These are phyloP conservation scores for Chiua virens DNA, from an alignment of 768 basidiomycete species.

Conservation along the genomic window DNA sequence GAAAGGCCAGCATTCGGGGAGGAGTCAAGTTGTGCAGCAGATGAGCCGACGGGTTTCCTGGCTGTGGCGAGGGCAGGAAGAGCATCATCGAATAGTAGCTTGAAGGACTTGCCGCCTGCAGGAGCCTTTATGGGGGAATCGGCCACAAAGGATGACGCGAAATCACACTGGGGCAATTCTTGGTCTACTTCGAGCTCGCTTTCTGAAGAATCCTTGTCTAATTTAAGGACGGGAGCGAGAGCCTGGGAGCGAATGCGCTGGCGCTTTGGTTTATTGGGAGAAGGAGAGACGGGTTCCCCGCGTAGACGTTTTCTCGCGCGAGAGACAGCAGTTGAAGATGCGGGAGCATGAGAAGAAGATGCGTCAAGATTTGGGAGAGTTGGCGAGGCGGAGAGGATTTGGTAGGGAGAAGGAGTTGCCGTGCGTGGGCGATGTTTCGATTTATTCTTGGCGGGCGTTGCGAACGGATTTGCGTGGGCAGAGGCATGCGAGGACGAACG, in stretches of 20 bases:
- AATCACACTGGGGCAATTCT: slow-evolving; percentile 25
- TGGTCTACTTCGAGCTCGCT: slow-evolving; percentile 40
- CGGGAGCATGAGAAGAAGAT: slow-evolving; percentile 18
- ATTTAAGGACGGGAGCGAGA: slow-evolving; percentile 37
- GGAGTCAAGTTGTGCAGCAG: neutral
- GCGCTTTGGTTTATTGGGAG: slow-evolving; percentile 76
- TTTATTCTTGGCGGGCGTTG: slow-evolving; percentile 42
- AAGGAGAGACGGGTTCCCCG: slow-evolving; percentile 81
- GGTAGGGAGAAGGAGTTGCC: slow-evolving; percentile 39
- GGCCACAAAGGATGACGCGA: slow-evolving; percentile 54
- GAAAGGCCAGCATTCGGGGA: neutral
- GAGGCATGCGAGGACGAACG: slow-evolving; percentile 10
- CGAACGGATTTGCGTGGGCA: slow-evolving; percentile 41
- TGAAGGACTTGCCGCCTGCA: slow-evolving; percentile 59
- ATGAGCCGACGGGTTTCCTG: slow-evolving; percentile 14
- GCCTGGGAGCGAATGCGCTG: slow-evolving; percentile 51
- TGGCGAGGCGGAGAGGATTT: slow-evolving; percentile 35
- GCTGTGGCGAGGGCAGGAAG: slow-evolving; percentile 17
- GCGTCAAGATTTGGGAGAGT: neutral
- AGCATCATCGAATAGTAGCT: slow-evolving; percentile 64
- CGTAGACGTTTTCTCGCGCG: slow-evolving; percentile 79
- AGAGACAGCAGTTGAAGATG: slow-evolving; percentile 46
- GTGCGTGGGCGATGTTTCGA: slow-evolving; percentile 20
- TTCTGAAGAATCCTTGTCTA: slow-evolving; percentile 26
- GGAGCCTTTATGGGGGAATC: slow-evolving; percentile 72